A percentile compares a stretch with the other conserved stretches of the same genome.
These are phyloP conservation scores for Wickerhamomyces sydowiorum DNA, from an alignment of 805 yeast species.

Conservation along the genomic window DNA sequence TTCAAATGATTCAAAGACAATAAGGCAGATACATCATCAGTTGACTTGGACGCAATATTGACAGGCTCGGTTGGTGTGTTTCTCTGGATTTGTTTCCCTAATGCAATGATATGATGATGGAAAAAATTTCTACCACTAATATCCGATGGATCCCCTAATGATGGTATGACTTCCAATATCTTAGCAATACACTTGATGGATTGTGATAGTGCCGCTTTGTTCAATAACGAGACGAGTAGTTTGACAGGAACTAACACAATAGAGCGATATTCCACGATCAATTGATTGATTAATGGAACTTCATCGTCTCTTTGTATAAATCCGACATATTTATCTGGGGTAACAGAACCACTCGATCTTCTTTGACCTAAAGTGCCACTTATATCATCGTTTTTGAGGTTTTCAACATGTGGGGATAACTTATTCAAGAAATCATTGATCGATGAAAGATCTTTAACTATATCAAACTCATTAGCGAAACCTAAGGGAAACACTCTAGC, in stretches of 20 bases:
- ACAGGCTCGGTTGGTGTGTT: no score
- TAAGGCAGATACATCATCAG: constrained; percentile 4
- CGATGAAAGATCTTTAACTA: constrained; percentile 44
- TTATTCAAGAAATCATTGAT: constrained; percentile 49
- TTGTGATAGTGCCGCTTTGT: constrained; percentile 55
- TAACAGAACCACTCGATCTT: constrained; percentile 7
- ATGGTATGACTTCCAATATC: constrained; percentile 45
- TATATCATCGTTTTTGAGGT: constrained; percentile 2
- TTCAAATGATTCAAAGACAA: constrained; percentile 9
- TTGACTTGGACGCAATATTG: neutral
- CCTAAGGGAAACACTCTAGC: constrained; percentile 70
- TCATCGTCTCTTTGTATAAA: constrained; percentile 38
- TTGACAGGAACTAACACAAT: constrained; percentile 48
- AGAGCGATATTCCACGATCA: constrained; percentile 38
- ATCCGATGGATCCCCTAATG: constrained; percentile 60
- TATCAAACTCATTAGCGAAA: constrained; percentile 66
- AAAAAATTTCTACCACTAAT: constrained; percentile 78
- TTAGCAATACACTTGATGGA: constrained; percentile 52
- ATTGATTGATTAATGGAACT: constrained; percentile 35
- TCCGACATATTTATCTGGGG: constrained; percentile 16
- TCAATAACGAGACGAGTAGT: constrained; percentile 52
- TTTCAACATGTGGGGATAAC: constrained; percentile 38
- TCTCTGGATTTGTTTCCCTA: constrained; percentile 57
- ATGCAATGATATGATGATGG: constrained; percentile 75
- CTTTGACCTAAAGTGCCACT: neutral